Base-by-base conservation (phyloP, 2,329 filamentous ascomycete species). In the Clarireedia sp. region DNA sequence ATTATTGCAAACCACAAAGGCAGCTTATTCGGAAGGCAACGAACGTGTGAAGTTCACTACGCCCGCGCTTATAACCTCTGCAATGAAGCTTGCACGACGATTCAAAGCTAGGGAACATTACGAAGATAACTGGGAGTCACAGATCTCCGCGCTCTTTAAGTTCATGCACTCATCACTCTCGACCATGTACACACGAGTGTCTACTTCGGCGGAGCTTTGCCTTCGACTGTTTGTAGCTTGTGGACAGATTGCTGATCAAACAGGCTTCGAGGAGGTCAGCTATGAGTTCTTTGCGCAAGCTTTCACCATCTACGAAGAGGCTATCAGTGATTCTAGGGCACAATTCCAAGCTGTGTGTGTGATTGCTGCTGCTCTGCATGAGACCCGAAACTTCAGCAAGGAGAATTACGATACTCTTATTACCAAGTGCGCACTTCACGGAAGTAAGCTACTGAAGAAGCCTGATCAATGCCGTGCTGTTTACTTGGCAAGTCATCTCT, bases 331-430 rank as follows among this genome's bases (percentile, higher is more conserved):
- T 70, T 96, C 90, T 16, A 86, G 95, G 70, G 92, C 91, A 14
- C 94, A 99, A 70, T 99, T 97, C 76, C 94, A 99, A 73, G 92
- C 94, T 1, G 94, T 99, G 0, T 96, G 91, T 64, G 86, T 96
- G 40, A 90, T 99, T 66, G 90, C 92, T 2, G 89, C 87, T 55
- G 90, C 89, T 5, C 76, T 99, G 55, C 91, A 96, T 68, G 86
- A 90, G 61, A 92, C 90, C 12, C 80, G 92, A 57, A 86, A 92
- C 66, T 99, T 99, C 70, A 86, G 89, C 59, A 91, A 92, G 70
- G 94, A 99, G 73, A 99, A 97, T 68, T 99, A 97, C 72, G 95
- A 99, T 70, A 99, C 94, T 0, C 78, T 99, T 36, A 99, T 99
- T 68, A 99, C 94, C 9, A 99, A 99, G 73, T 95, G 90, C 63